Evolutionary conservation across 2,329 filamentous ascomycete genomes (phyloP), one percentile per base, ranked within the genome.

Genomic region (Trichoderma sp.): DNA sequence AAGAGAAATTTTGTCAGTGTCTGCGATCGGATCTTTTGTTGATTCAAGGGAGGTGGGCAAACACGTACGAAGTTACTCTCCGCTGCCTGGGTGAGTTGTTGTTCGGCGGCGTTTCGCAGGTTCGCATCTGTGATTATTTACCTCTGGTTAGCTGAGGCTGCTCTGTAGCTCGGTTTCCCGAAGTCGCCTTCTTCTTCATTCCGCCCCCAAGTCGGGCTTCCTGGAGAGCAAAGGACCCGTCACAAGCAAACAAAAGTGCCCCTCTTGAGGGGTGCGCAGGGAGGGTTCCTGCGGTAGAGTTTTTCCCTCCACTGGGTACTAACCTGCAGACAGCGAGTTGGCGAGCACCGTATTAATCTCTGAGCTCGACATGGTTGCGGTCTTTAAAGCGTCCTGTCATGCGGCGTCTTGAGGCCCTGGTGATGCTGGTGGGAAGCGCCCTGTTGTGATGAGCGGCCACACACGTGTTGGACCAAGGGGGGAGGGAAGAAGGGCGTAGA

Each of bases 291-390:
- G 75, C 68, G 63, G 21, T 18, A 75, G 76, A 73, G 72, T 76
- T 60, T 63, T 67, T 27, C 18, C 27, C 27, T 35, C 12, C 4
- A 77, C 78, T 21, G 9, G 59, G 59, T 79, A 86, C 93, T 85
- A 88, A 98, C 97, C 96, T 84, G 95, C 90, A 84, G 95, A 97
- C 87, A 98, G 92, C 86, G 97, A 98, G 89, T 95, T 96, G 87
- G 95, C 92, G 89, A 99, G 93, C 89, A 99, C 96, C 88, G 95
- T 93, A 89, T 96, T 97, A 89, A 98, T 97, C 89, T 98, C 95
- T 93, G 97, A 87, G 88, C 88, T 90, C 86, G 89, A 90, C 89
- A 91, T 95, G 85, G 83, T 88, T 85, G 83, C 81, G 82, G 83
- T 81, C 80, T 79, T 79, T 77, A 74, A 77, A 77, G 76, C 78